Percentiles rank a stretch among this genome's conserved stretches.
Evolutionary conservation across 352 stramenopile species (phyloP).

Genomic region (Globisporangium lucens): DNA sequence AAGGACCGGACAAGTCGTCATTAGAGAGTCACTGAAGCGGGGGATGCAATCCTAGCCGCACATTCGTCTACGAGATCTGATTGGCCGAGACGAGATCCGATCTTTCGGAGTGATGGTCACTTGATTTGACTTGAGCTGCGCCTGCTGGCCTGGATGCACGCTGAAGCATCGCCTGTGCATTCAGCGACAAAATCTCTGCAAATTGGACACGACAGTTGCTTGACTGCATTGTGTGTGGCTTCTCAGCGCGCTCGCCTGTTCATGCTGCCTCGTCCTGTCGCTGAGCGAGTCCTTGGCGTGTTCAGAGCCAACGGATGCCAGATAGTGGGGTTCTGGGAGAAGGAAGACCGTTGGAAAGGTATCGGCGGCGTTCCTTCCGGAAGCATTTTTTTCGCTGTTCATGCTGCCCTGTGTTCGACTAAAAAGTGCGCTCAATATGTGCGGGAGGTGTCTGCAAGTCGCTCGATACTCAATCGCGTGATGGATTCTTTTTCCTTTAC

Average conservation of each 20-base stretch:
- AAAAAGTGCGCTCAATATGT: background rate
- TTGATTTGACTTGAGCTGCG: background rate
- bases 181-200: no score
- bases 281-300: background rate
- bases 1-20: background rate
- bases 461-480: background rate
- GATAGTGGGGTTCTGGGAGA: conserved; percentile 1
- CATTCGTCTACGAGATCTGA: conserved; percentile 1
- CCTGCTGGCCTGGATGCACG: background rate
- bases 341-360: background rate
- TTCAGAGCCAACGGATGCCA: background rate
- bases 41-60: background rate
- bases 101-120: conserved; percentile 1
- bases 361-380: background rate
- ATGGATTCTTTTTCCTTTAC: background rate
- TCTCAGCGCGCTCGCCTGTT: background rate
- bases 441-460: background rate
- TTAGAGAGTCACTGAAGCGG: background rate
- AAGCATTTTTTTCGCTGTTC: background rate
- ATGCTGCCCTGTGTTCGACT: background rate
- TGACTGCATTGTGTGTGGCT: no score
- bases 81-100: background rate
- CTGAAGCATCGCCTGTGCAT: background rate
- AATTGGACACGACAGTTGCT: no score
- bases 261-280: background rate